These are phyloP conservation scores for Fistulifera solaris DNA, from an alignment of 108 stramenopile genomes.

Conservation along the genomic window DNA sequence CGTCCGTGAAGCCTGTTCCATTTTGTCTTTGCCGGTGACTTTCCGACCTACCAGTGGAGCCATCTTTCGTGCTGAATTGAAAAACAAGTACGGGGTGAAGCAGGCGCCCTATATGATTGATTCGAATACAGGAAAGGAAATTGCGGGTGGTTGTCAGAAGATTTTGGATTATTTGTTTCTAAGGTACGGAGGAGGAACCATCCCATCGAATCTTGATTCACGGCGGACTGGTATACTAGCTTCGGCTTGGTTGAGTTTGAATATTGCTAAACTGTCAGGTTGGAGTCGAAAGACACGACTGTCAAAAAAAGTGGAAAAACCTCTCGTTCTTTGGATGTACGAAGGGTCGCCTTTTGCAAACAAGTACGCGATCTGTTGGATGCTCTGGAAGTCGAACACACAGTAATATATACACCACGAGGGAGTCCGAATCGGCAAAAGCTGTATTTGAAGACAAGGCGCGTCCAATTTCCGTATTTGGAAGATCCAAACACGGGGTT, in stretches of 20 bases:
- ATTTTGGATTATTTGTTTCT: constrained; percentile 79
- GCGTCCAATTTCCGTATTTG: constrained; percentile 48
- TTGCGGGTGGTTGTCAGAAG: constrained; percentile 62
- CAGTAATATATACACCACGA: constrained; percentile 18
- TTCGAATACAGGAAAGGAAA: constrained; percentile 78
- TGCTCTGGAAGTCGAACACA: constrained; percentile 19
- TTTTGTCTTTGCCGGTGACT: constrained; percentile 76
- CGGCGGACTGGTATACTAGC: constrained; percentile 57
- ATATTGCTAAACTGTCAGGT: constrained; percentile 38
- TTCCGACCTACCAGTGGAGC: constrained; percentile 54
- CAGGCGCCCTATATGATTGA: constrained; percentile 82
- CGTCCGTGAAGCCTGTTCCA: constrained; percentile 76
- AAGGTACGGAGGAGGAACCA: constrained; percentile 35
- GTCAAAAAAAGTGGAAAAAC: constrained; percentile 56
- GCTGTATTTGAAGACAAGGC: constrained; percentile 13
- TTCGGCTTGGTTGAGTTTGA: constrained; percentile 43
- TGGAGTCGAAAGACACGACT: constrained; percentile 40
- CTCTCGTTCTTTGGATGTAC: constrained; percentile 26
- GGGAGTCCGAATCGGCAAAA: constrained; percentile 28
- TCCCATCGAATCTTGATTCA: constrained; percentile 16
- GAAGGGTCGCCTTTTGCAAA: constrained; percentile 31
- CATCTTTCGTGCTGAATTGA: constrained; percentile 33
- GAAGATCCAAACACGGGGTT: constrained; percentile 57
- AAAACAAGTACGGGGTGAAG: constrained; percentile 44
- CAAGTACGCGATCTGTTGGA: constrained; percentile 16